Evolutionary conservation across 208 protist species (phyloP), one percentile per base, ranked within the genome.

Genomic region (Vickermania ingenoplastis): DNA sequence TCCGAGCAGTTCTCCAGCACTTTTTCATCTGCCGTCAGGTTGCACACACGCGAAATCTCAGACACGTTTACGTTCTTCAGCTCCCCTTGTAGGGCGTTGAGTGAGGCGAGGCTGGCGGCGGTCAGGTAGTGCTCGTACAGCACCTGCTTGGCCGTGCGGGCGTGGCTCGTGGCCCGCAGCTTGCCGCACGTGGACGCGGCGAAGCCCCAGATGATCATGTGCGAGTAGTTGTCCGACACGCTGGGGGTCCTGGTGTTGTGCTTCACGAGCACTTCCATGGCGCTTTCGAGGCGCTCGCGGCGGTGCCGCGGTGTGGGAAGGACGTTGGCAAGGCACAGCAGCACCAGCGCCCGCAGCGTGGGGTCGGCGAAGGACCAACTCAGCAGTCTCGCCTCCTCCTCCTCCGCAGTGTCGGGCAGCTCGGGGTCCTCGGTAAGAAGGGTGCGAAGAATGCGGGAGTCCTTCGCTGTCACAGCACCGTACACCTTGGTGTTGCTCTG

Each of bases 381-480:
- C 24, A 74, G 26, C 7, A 90, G 69, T 1, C 78, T 66, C 53
- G 53, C 53, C 60, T 84, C 85, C 50, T 86, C 79, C n/a, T 73
- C 80, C 24, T 77, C 80, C 14, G 70, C 70, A 2, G 57, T 69
- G 24, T 69, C 57, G 3, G 77, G 73, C 28, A 85, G 52, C 28
- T 72, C 73, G 36, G 82, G 82, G 17, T 81, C 73, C 27, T 79
- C 70, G 5, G 76, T 25, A 17, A 86, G 61, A 3, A 91, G 66
- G 0, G 78, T 57, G 14, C 64, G 51, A 11, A 89, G 72, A 29
- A 93, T 66, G 65, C 83, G 82, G 2, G 67, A 59, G 54, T 91
- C 86, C 67, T 93, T 93, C 28, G 73, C 69, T 17, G 86, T 83
- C 0, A 71, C 59, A 7, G 66, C 67, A 31, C 86, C 86, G 69